Conservation (phyloP, 177 flowering plant species). For the Vitis hybrid region DNA sequence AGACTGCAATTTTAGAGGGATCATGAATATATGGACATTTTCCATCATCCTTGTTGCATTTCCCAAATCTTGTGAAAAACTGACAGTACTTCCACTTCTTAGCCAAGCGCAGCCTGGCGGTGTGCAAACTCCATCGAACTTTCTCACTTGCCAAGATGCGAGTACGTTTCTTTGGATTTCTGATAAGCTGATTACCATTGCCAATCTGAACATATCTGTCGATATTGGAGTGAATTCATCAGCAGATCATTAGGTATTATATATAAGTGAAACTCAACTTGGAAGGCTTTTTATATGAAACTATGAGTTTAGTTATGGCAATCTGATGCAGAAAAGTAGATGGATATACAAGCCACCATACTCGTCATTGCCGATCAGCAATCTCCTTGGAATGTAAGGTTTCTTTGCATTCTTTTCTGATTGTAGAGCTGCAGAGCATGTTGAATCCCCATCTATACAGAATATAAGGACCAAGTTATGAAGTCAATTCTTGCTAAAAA, state of each 20-base stretch:
- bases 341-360: constrained; percentile 37
- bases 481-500: not conserved
- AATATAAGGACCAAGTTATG: not conserved
- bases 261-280: not conserved
- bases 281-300: not conserved
- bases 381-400: constrained; percentile 71
- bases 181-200: constrained; percentile 90
- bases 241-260: too few relatives aligned
- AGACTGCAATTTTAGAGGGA: constrained; percentile 85
- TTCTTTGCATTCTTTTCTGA: constrained; percentile 38
- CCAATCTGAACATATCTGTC: constrained; percentile 89
- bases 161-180: constrained; percentile 86
- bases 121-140: constrained; percentile 94
- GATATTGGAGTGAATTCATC: constrained; percentile 7
- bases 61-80: constrained; percentile 96
- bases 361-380: constrained; percentile 87
- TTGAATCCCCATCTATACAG: constrained; percentile 52
- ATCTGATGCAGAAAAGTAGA: not conserved
- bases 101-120: constrained; percentile 74
- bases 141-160: constrained; percentile 93
- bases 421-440: constrained; percentile 28
- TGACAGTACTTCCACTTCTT: constrained; percentile 84
- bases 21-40: constrained; percentile 96
- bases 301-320: not conserved
- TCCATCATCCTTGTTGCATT: constrained; percentile 85